Conservation (phyloP, 83 land plant genomes). For the Isoetes engelmannii region DNA sequence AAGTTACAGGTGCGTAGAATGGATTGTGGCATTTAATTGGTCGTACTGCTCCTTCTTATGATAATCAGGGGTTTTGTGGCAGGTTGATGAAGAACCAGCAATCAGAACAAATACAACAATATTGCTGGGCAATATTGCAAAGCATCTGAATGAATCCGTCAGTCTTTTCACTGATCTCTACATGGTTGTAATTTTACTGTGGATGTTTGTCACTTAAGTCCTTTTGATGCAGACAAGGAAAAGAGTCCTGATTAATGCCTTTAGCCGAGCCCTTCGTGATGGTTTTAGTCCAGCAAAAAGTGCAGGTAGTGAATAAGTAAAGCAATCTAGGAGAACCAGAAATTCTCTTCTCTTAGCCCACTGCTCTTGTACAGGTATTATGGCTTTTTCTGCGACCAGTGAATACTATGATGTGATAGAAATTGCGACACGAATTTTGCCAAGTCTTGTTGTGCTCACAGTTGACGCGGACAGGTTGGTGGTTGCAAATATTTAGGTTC, state of each 20-base stretch:
- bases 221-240: conserved; percentile 69
- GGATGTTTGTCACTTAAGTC: no score
- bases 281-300: conserved; percentile 90
- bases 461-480: conserved; percentile 96
- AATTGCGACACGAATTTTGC: conserved; percentile 85
- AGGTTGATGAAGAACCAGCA: conserved; percentile 99
- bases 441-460: conserved; percentile 77
- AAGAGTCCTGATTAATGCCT: conserved; percentile 96
- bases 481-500: no score
- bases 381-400: conserved; percentile 92
- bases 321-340: no score
- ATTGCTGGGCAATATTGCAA: conserved; percentile 89
- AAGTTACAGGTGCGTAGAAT: conserved; percentile 90
- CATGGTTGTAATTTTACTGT: no score
- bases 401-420: conserved; percentile 84
- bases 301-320: conserved; percentile 53
- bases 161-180: no score
- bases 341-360: background rate
- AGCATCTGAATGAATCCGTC: conserved; percentile 90
- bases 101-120: conserved; percentile 97
- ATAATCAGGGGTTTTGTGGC: no score
- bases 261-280: conserved; percentile 97
- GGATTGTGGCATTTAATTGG: no score
- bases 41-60: no score
- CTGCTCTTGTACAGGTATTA: conserved; percentile 84